phyloP scores from a whole-genome alignment of 2,329 filamentous ascomycete species.

The Monosporascus sp. region DNA sequence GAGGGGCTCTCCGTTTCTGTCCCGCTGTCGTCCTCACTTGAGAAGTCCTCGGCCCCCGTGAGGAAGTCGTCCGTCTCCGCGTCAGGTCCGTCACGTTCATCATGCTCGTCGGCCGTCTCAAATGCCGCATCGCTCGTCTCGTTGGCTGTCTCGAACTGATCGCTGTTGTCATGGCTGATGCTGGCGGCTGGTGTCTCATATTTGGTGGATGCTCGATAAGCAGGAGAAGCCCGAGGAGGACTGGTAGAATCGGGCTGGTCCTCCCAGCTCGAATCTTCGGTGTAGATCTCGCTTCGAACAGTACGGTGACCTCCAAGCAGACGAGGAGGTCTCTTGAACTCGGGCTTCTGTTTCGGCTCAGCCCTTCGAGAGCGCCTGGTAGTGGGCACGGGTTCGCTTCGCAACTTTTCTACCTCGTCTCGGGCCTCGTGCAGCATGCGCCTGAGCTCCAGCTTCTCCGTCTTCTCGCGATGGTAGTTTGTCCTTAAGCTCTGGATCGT shows the following conservation, averaged over 20 bases:
- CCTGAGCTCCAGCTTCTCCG: slow-evolving; percentile 92
- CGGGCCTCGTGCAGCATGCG: slow-evolving; percentile 92
- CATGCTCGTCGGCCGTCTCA: slow-evolving; percentile 67
- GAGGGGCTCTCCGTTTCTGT: slow-evolving; percentile 75
- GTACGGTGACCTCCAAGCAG: slow-evolving; percentile 72
- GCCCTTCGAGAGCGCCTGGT: slow-evolving; percentile 59
- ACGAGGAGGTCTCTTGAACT: slow-evolving; percentile 73
- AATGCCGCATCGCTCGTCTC: slow-evolving; percentile 65
- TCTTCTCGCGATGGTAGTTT: slow-evolving; percentile 96
- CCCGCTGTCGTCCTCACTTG: slow-evolving; percentile 66
- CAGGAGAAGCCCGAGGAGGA: slow-evolving; percentile 31
- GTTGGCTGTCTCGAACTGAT: slow-evolving; percentile 76
- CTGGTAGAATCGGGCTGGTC: slow-evolving; percentile 63
- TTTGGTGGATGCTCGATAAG: slow-evolving; percentile 21
- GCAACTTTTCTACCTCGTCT: slow-evolving; percentile 77
- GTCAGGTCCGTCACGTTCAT: slow-evolving; percentile 21
- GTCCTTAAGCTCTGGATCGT: slow-evolving; percentile 95
- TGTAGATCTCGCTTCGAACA: slow-evolving; percentile 70
- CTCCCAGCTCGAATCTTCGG: slow-evolving; percentile 86
- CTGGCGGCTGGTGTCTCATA: slow-evolving; percentile 24
- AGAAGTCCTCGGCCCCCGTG: slow-evolving; percentile 76
- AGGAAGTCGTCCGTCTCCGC: slow-evolving; percentile 95
- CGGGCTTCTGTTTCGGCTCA: slow-evolving; percentile 44
- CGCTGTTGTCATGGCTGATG: slow-evolving; percentile 47
- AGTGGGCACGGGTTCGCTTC: slow-evolving; percentile 45